Evolutionary conservation across 2,329 filamentous ascomycete genomes (phyloP), one percentile per base, ranked within the genome.

Genomic region (Calonectria pauciramosa): DNA sequence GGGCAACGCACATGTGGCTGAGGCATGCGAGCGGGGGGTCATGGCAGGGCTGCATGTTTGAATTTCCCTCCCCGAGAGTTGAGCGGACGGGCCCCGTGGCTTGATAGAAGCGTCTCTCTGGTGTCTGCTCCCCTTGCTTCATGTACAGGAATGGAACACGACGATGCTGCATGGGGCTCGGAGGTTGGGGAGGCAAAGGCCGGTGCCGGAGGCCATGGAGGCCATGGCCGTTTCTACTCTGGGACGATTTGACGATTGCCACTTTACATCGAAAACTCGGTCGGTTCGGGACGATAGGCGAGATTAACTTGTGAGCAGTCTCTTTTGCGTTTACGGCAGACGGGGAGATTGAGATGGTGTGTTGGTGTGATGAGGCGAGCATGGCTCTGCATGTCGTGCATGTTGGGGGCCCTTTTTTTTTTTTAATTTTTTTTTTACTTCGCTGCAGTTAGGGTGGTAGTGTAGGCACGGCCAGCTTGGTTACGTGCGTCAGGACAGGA

Each of bases 241-340:
- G 44, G 44, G 44, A 47, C 44, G 44, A 47, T 47, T 47, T 47
- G n/a, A 7, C 44, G 44, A 47, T 47, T 32, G 59, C 59, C 59
- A 41, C 59, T 64, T 36, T 44, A 64, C 38, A 44, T 64, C 38
- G 59, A 59, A 28, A 64, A 41, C 34, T 30, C 26, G 23, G 59
- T 30, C 38, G 59, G 59, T 64, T 64, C 59, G 59, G 59, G 59
- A 64, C 59, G 59, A 64, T 64, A 64, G 59, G 59, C 59, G 59
- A 64, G 59, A 64, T 64, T 64, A 64, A 30, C 59, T 64, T 64
- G 59, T 63, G 59, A 64, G 54, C 54, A 59, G 54, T 59, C 54
- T n/a, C 11, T 59, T 59, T 59, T 59, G 32, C 54, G 54, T 36
- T 59, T 59, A 26, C n/a, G 32, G 54, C 32, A 59, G 32, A 47